Conservation (phyloP, 179 eudicot genomes). For the Patellifolia procumbens region DNA sequence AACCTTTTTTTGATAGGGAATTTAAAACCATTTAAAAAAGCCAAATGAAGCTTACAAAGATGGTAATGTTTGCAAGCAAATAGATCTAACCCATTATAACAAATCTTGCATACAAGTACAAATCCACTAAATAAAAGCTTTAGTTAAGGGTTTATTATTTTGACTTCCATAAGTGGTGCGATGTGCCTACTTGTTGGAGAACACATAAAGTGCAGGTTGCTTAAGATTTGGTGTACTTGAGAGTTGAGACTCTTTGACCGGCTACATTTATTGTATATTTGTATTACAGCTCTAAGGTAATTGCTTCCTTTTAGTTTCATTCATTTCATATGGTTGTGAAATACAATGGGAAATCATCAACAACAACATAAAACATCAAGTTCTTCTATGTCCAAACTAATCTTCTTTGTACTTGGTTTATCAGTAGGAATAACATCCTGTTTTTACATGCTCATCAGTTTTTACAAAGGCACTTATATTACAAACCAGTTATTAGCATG, state of each 20-base stretch:
- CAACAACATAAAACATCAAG: background rate
- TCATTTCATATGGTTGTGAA: background rate
- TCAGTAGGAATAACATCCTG: slow-evolving; percentile 7
- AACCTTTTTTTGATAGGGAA: too few species aligned
- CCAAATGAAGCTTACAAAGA: too few species aligned
- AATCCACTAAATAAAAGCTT: too few species aligned
- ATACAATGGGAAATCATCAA: background rate
- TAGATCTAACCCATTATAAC: too few species aligned
- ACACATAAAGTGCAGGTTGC: slow-evolving; percentile 8
- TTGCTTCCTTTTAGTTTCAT: background rate
- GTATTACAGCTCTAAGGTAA: background rate
- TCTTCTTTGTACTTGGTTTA: slow-evolving; percentile 4
- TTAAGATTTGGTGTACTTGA: background rate
- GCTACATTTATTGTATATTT: background rate
- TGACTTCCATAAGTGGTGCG: background rate
- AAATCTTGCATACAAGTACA: too few species aligned
- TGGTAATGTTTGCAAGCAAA: too few species aligned
- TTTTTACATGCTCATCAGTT: slow-evolving; percentile 10
- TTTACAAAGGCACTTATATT: background rate
- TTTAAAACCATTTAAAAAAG: too few species aligned
- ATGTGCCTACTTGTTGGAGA: background rate
- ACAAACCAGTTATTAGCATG: slow-evolving; percentile 1
- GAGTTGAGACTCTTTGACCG: background rate
- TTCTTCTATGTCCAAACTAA: background rate
- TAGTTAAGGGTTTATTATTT: too few species aligned